Evolutionary conservation across 2,329 filamentous ascomycete genomes (phyloP), one percentile per base, ranked within the genome.

Genomic region (Colletotrichum graminicola): DNA sequence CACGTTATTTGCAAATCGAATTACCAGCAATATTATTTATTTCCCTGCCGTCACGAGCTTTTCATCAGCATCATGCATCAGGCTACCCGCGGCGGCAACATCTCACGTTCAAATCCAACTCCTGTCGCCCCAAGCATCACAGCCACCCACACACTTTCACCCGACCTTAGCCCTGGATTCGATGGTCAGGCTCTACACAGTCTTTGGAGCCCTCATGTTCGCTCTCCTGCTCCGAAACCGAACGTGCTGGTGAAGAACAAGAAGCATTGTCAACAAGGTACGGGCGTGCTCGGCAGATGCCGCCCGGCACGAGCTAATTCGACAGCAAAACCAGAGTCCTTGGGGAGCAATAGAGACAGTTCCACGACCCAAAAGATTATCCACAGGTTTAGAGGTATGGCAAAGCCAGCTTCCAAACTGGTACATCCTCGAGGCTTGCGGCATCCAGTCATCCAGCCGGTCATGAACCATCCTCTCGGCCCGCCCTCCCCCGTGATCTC

Each of bases 101-200:
- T 67, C 49, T 41, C 60, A 23, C 39, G 56, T 56, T 54, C 68
- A 14, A 21, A 41, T n/a, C 56, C 67, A 11, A 54, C 32, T 21
- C 68, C 52, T 16, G n/a, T 59, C 23, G 65, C 61, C 10, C 39
- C 61, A 23, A 54, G 52, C 18, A 54, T 60, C 26, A 47, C 60
- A 12, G 23, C 54, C 39, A 69, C 45, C 45, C 39, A 69, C 47
- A 39, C 55, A 21, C 55, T 68, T 29, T 62, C 62, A 7, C 60
- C 32, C 16, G 61, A 60, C n/a, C 56, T 63, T 43, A 21, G 63
- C 5, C 36, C 54, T 7, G 62, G 65, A 32, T 47, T 70, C 21
- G 67, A 66, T 51, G 56, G 55, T 26, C 67, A 66, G 62, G 47
- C 62, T 29, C 67, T 12, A 32, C 62, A 39, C 45, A 54, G 45